Evolutionary conservation across 768 basidiomycete genomes (phyloP).

Genomic region (Boletus subcaerulescens): DNA sequence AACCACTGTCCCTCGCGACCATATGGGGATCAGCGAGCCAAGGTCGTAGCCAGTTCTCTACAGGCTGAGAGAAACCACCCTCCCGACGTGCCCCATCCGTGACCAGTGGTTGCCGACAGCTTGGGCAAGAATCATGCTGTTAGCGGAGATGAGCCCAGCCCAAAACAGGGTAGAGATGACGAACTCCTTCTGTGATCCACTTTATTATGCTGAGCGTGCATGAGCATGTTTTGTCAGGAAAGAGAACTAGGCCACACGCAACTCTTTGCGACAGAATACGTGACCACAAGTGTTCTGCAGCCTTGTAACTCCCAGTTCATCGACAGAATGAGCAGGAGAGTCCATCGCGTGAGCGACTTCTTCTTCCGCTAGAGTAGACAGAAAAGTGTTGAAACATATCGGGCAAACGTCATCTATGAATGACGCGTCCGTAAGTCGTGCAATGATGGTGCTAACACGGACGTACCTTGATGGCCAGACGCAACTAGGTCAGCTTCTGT

Average conservation of each 20-base stretch:
- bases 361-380: constrained; percentile 70
- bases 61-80: neutral
- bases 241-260: constrained; percentile 27
- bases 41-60: constrained; percentile 19
- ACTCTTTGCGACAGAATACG: constrained; percentile 83
- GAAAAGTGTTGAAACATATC: constrained; percentile 69
- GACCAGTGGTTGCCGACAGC: constrained; percentile 55
- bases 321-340: constrained; percentile 69
- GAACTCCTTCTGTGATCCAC: constrained; percentile 60
- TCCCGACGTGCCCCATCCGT: constrained; percentile 16
- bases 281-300: constrained; percentile 58
- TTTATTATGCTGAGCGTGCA: constrained; percentile 51
- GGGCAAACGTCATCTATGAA: constrained; percentile 64
- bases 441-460: neutral
- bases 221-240: constrained; percentile 13
- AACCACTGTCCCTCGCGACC: constrained; percentile 13
- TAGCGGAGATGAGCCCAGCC: constrained; percentile 6
- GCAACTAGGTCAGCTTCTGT: constrained; percentile 48
- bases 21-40: constrained; percentile 21
- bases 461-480: constrained; percentile 47
- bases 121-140: constrained; percentile 64
- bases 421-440: neutral
- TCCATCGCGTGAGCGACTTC: constrained; percentile 75
- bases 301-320: constrained; percentile 68
- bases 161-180: constrained; percentile 21